Evolutionary conservation across 169 alveolate genomes (phyloP).

Genomic region (Cryptosporidium sp.): DNA sequence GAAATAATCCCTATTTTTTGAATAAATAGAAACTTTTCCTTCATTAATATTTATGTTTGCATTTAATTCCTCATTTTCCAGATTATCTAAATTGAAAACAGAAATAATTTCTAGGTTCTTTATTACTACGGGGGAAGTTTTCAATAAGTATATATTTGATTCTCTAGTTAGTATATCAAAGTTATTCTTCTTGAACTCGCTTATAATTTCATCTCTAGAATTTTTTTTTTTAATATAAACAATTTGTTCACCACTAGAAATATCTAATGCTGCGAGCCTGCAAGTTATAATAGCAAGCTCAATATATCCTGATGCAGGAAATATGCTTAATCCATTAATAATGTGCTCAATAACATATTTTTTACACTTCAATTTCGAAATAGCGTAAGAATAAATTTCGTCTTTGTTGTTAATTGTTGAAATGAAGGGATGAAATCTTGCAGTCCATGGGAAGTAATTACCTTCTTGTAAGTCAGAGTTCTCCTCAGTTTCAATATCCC

Average conservation of each 20-base stretch:
- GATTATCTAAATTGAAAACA: constrained; percentile 15
- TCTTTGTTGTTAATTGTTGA: constrained; percentile 27
- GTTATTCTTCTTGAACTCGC: constrained; percentile 14
- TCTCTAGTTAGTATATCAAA: not conserved
- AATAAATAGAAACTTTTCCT: constrained; percentile 36
- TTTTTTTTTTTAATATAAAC: constrained; percentile 1
- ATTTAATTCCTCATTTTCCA: not conserved
- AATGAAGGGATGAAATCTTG: constrained; percentile 72
- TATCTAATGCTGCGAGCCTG: constrained; percentile 47
- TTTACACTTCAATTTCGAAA: not conserved
- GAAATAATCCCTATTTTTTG: constrained; percentile 9
- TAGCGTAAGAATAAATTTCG: constrained; percentile 3
- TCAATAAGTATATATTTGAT: constrained; percentile 16
- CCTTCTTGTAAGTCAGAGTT: constrained; percentile 50
- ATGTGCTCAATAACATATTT: constrained; percentile 40
- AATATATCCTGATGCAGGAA: constrained; percentile 70
- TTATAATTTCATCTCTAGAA: constrained; percentile 7
- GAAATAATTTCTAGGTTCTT: constrained; percentile 14
- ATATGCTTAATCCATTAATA: constrained; percentile 25
- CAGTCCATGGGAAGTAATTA: constrained; percentile 62
- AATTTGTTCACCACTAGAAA: not conserved
- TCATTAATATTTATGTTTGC: constrained; percentile 5
- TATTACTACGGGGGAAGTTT: constrained; percentile 45
- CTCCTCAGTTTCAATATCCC: constrained; percentile 42
- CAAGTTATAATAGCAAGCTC: constrained; percentile 11